Conservation (phyloP, 164 flowering plant genomes). For the Echeveria elegans region DNA sequence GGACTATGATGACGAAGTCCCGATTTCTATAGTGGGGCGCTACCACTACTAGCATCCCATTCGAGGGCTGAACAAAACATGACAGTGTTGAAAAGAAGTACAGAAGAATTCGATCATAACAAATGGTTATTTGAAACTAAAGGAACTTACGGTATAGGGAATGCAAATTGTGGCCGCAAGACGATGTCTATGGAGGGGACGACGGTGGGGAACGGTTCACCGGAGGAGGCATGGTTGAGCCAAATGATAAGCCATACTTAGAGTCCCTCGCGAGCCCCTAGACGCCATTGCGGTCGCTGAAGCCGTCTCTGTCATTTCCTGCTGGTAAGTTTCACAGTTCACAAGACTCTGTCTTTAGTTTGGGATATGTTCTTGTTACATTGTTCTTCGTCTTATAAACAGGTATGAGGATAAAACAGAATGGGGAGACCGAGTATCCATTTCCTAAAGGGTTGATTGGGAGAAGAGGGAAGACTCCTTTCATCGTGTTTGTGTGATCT, state of each 20-base stretch:
- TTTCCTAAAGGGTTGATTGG: conserved; percentile 85
- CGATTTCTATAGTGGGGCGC: conserved; percentile 27
- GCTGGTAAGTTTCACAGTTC: no score
- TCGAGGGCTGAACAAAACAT: conserved; percentile 27
- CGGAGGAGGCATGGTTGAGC: conserved; percentile 31
- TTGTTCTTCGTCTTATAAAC: not conserved
- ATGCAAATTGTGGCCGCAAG: conserved; percentile 59
- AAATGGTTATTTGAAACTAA: conserved; percentile 72
- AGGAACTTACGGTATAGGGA: conserved; percentile 76
- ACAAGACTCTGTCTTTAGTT: not conserved
- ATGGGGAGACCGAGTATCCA: conserved; percentile 82
- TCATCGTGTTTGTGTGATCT: conserved; percentile 70
- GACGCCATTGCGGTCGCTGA: conserved; percentile 75
- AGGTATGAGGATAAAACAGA: conserved; percentile 85
- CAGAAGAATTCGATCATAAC: conserved; percentile 72
- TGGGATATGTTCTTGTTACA: not conserved
- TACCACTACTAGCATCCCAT: conserved; percentile 37
- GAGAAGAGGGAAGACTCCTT: conserved; percentile 58
- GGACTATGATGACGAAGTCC: conserved; percentile 41
- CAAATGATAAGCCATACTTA: conserved; percentile 57
- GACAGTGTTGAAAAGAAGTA: conserved; percentile 59
- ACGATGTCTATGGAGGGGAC: conserved; percentile 30
- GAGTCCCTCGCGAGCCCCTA: conserved; percentile 59
- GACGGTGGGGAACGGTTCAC: conserved; percentile 14
- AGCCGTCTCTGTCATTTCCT: conserved; percentile 67